Evolutionary conservation across 2,329 filamentous ascomycete genomes (phyloP), one percentile per base, ranked within the genome.

Genomic region (Arthrinium puccinioides): DNA sequence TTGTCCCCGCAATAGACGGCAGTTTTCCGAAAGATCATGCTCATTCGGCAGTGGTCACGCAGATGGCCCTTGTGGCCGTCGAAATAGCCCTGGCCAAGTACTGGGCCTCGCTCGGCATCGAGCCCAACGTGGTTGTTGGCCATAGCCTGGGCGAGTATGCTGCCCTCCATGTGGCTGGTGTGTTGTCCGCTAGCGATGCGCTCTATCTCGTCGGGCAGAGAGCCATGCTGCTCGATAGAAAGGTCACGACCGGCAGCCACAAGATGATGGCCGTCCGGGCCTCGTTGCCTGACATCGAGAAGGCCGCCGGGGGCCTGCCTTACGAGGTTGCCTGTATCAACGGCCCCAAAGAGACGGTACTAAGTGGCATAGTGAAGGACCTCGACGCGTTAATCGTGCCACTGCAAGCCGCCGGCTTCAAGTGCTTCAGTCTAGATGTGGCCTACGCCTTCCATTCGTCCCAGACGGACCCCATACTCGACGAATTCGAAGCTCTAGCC

Each of bases 271-370:
- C 75, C 13, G 72, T 82, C 0, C 54, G 56, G 14, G 61, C 54
- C 2, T 50, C 57, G 2, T 57, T 64, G 6, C 64, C 73, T n/a
- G 62, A 69, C 8, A 70, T 76, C 42, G 64, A 60, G 38, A 63
- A 68, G n/a, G 66, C 66, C 37, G 65, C 73, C 8, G 56, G 54
- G 47, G 67, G 52, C 20, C 47, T 47, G 2, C 36, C 44, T 50
- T 49, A 69, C 41, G 67, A 69, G 21, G 46, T 73, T 16, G 79
- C 84, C 9, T 89, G 85, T 62, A 70, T 85, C 54, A 90, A 90
- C 49, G 76, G 79, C 0, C 75, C 77, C 0, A 67, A 74, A 37
- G 82, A 85, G 51, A 86, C 77, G 11, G 84, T 89, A 4, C 63
- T 89, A 19, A 73, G 72, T 41, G 69, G 67, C 5, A 44, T 50